Conservation (phyloP, 2,329 filamentous ascomycete genomes). For the Byssochlamys sp. region DNA sequence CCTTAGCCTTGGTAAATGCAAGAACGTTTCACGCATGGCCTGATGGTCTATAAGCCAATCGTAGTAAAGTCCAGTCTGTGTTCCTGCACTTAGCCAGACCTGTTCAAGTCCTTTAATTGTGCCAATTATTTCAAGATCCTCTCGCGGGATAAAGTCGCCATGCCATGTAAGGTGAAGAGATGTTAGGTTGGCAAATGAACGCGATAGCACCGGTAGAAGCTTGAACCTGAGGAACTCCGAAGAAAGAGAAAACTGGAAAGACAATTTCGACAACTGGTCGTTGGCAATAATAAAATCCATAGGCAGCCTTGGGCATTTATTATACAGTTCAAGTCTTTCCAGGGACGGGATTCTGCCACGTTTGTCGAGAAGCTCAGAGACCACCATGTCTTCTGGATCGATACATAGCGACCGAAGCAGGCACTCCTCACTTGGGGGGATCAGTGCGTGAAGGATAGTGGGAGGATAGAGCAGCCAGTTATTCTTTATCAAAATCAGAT, state of each 20-base stretch:
- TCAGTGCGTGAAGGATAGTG: neutral
- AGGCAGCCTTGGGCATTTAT: neutral
- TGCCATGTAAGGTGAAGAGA: conserved; percentile 3
- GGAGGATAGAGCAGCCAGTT: neutral
- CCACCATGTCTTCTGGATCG: neutral
- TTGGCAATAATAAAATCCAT: neutral
- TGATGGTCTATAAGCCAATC: conserved; percentile 4
- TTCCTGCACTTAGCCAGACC: conserved; percentile 3
- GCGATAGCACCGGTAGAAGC: conserved; percentile 1
- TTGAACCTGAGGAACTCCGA: neutral
- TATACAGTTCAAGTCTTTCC: neutral
- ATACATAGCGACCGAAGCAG: neutral
- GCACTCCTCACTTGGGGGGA: neutral
- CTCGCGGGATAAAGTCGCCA: neutral
- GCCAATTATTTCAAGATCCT: conserved; percentile 1
- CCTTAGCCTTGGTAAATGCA: conserved; percentile 1
- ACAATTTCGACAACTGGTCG: neutral
- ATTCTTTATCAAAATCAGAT: neutral
- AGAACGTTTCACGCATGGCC: neutral
- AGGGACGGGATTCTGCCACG: neutral
- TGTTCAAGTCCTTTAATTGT: conserved; percentile 1
- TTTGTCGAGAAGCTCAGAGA: neutral
- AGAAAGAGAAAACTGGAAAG: neutral
- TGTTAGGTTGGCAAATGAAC: neutral
- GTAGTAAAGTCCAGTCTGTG: neutral